Base-by-base conservation (phyloP, 495 filamentous ascomycete species). In the Sabuloglossum arenarium region DNA sequence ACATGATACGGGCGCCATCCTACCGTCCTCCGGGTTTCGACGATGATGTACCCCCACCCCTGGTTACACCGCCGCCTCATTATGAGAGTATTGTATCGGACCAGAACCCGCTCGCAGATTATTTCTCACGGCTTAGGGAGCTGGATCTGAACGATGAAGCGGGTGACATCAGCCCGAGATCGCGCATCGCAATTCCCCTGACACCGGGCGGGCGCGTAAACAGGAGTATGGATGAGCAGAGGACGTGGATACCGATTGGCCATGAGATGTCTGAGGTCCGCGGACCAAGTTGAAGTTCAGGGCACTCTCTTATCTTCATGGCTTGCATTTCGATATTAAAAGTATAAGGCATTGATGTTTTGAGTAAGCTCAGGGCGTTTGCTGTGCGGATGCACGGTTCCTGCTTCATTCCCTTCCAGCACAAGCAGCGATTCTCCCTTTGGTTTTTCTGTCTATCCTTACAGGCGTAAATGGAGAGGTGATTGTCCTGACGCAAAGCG, bases 11-110 rank as follows among this genome's bases (percentile, higher is more conserved):
- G n/a, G 73, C 75, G 3, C 93, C 93, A 0, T 91, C 86, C 0
- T 93, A 84, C 65, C 88, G 90, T 52, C 91, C 91, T 0, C 91
- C 91, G 0, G 75, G 89, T 0, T 98, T 97, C 61, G 85, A 94
- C 56, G 85, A 84, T 19, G 83, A 94, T 9, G 75, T 81, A 16
- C 84, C 90, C n/a, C 93, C 85, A 47, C 82, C 82, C 1, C 65
- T 91, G 32, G 67, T 86, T 55, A 94, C 88, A 0, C 89, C 89
- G 1, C 91, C 91, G 1, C 91, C 91, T 0, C 80, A 83, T 54
- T 98, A 98, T 60, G 86, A 89, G 19, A 71, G 72, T 27, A 83
- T 97, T 53, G 79, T 94, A n/a, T 84, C 82, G 37, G 75, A 86
- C 56, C 80, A 80, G 55, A 76, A 80, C n/a, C 83, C 85, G 56